Evolutionary conservation across 2,329 filamentous ascomycete species (phyloP), one percentile per base, ranked within the genome.

Genomic region (Venturia oleaginea): DNA sequence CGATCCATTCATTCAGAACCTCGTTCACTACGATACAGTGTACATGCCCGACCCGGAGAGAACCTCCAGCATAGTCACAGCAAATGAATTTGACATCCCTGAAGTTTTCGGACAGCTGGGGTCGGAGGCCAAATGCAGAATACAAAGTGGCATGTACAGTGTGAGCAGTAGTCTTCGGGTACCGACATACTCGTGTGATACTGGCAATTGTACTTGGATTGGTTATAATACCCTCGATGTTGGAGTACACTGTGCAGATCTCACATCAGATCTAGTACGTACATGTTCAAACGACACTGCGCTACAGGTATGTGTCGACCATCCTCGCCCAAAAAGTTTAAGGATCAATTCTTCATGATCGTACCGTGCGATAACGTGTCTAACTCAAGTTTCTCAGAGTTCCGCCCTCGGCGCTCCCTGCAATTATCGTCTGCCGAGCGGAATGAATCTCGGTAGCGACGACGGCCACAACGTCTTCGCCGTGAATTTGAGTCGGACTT

Each of bases 1-100:
- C 37, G 61, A 65, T 11, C 61, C 64, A 10, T 65, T 65, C 54
- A 62, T 65, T 19, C 64, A 65, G 40, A 65, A 65, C 32, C 38
- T 65, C 19, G 61, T 65, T 13, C 27, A 42, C 13, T 65, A 65
- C 37, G 27, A 64, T n/a, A 32, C 57, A 5, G 51, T 34, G 5
- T 55, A 55, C 30, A 34, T 55, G 15, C 51, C 24, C 27, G 51
- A 55, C 27, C 27, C 17, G 19, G 27, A 34, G 7, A 32, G 51
- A 17, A 55, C 15, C 30, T 55, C 27, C 27, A 34, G 27, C 27
- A 55, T 55, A n/a, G 30, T 34, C 5, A 32, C 51, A 3, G 51
- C 51, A 19, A 55, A 55, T 10, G 51, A 55, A 5, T 55, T 34
- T 27, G 38, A 60, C 17, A 37, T 30, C 6, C 22, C 38, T 15